A percentile compares a stretch with the other conserved stretches of the same genome.
phyloP scores from a whole-genome alignment of 495 filamentous ascomycete genomes.

The Penicillium tannophilum region DNA sequence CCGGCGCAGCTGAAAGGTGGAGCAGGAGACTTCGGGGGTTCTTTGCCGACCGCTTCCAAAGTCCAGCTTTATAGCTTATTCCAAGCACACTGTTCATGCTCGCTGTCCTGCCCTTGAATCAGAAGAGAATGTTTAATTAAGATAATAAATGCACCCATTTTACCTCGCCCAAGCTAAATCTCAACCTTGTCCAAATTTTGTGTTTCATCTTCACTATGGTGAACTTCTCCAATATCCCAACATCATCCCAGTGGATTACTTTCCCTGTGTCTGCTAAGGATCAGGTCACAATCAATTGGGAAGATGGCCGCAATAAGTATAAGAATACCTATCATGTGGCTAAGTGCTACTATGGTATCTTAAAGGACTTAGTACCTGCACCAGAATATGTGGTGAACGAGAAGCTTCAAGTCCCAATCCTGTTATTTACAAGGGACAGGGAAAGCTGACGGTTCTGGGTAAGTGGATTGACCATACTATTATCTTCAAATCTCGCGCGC shows the following conservation, averaged over 20 bases:
- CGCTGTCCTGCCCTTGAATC: not conserved
- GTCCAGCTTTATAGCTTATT: not conserved
- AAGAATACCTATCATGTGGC: not conserved
- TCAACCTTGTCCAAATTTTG: not conserved
- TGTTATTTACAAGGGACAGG: not conserved
- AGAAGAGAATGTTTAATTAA: not conserved
- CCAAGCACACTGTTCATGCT: not conserved
- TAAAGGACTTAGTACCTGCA: not conserved
- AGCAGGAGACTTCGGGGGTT: not conserved
- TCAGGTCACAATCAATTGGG: not conserved
- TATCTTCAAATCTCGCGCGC: not conserved
- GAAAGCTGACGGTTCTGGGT: not conserved
- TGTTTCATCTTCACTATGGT: not conserved
- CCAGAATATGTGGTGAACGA: not conserved
- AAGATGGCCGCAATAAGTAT: not conserved
- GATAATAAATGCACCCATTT: not conserved
- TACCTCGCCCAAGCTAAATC: not conserved
- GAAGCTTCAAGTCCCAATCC: not conserved
- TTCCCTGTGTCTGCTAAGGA: not conserved
- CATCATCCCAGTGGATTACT: conserved; percentile 1
- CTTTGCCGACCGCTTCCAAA: conserved; percentile 4
- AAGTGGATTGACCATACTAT: not conserved
- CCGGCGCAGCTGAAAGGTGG: not conserved
- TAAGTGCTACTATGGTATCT: conserved; percentile 1
- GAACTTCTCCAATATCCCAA: not conserved